Evolutionary conservation across 129 eudicot species (phyloP), one percentile per base, ranked within the genome.

Genomic region (Tagetes erecta): DNA sequence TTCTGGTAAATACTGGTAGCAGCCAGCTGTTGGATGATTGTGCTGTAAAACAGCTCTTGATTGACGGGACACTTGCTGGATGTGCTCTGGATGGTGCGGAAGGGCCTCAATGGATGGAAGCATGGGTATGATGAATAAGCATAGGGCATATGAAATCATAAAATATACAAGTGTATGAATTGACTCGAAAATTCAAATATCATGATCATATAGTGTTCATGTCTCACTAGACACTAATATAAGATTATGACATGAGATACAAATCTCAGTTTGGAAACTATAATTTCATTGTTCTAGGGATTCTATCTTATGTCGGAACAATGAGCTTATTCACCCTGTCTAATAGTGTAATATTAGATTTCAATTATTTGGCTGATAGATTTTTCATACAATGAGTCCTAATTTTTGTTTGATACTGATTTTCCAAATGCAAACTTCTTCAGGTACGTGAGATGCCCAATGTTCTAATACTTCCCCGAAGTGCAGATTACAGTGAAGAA

Each of bases 101-200:
- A 87, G 98, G 96, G 57, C 98, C 98, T 52, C 98, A 92, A 62
- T 92, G 98, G 96, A 92, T 87, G 98, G 98, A 92, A 89, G 98
- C 98, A 66, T 92, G 98, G 96, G 97, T 92, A 92, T 81, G 93
- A 82, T 89, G 72, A 58, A 9, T 78, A 79, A 86, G 69, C 67
- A 63, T 84, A 77, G 84, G 76, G 84, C 83, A 70, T 77, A 84
- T 77, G 20, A 58, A 71, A 64, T 73, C 36, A 63, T 14, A 58
- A 46, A 13, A 41, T 53, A 71, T 71, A 69, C 52, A 14, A 20
- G 2, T 39, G 34, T 40, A 39, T n/a, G 49, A n/a, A 39, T 2
- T 3, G 51, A 6, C 50, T 64, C 4, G 35, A 39, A n/a, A 20
- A 40, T n/a, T 59, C 39, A 9, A 59, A 59, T 33, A 34, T 59